These are phyloP conservation scores for Podospora didyma DNA, from an alignment of 495 filamentous ascomycete species.

Conservation along the genomic window DNA sequence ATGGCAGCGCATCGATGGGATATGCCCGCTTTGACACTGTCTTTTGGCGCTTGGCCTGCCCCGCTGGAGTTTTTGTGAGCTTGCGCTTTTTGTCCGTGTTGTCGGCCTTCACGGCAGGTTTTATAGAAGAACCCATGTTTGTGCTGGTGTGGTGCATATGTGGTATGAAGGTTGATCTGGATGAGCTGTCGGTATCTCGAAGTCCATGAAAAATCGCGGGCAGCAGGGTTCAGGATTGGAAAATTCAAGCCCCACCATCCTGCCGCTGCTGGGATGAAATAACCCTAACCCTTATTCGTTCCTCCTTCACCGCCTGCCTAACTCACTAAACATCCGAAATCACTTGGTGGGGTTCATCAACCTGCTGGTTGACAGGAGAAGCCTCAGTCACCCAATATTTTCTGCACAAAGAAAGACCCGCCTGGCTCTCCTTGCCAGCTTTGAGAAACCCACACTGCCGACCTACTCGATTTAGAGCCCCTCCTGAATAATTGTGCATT, in stretches of 20 bases:
- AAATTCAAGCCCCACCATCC: neutral
- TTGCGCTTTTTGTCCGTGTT: slow-evolving; percentile 45
- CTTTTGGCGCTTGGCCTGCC: slow-evolving; percentile 47
- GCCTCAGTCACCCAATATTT: neutral
- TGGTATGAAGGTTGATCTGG: neutral
- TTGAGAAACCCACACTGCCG: neutral
- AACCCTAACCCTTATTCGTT: neutral
- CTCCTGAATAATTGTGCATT: neutral
- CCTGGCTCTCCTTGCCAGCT: no score
- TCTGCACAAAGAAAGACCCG: neutral
- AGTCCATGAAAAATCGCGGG: no score
- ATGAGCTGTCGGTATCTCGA: neutral
- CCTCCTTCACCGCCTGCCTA: neutral
- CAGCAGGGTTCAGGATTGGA: neutral
- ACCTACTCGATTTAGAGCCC: neutral
- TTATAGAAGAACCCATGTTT: neutral
- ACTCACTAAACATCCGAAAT: neutral
- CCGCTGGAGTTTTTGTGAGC: slow-evolving; percentile 25
- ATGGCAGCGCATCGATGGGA: slow-evolving; percentile 65
- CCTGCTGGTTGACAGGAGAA: neutral
- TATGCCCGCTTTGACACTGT: slow-evolving; percentile 32
- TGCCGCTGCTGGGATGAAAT: neutral
- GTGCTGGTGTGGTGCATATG: neutral
- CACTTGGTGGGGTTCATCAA: neutral
- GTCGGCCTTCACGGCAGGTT: slow-evolving; percentile 25